Conservation (phyloP, 163 green algal genomes). For the Volvox carteri region DNA sequence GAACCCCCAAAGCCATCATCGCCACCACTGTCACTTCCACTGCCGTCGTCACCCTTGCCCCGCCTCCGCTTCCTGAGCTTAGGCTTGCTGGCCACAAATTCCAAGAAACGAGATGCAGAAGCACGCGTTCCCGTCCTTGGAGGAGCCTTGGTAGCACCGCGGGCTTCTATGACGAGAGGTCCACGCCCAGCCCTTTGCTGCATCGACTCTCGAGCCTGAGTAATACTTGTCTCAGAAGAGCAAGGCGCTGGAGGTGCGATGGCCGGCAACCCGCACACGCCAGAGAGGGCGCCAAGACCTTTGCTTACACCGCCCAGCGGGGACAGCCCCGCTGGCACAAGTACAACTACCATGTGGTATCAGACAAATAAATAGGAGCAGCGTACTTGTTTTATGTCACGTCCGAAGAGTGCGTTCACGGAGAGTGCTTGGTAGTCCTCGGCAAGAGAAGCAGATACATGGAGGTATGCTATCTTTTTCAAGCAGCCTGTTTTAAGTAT, state of each 20-base stretch:
- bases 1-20: constrained; percentile 26
- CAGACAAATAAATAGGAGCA: no score
- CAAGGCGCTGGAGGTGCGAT: constrained; percentile 13
- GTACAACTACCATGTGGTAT: background rate
- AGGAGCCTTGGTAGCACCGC: background rate
- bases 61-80: constrained; percentile 41
- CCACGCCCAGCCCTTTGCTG: background rate
- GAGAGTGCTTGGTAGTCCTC: no score
- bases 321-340: background rate
- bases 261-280: background rate
- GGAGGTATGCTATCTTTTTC: no score
- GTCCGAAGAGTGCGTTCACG: no score
- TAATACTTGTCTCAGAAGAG: background rate
- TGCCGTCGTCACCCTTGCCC: constrained; percentile 29
- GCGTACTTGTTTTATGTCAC: no score
- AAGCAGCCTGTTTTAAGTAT: no score
- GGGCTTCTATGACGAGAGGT: background rate
- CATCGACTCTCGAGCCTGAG: background rate
- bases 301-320: constrained; percentile 19
- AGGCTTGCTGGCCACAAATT: constrained; percentile 33
- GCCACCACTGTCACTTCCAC: constrained; percentile 29
- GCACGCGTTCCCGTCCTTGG: background rate
- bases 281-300: constrained; percentile 6
- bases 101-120: constrained; percentile 27
- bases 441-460: no score